phyloP scores from a whole-genome alignment of 306 rosid genomes.

The Benincasa hispida region DNA sequence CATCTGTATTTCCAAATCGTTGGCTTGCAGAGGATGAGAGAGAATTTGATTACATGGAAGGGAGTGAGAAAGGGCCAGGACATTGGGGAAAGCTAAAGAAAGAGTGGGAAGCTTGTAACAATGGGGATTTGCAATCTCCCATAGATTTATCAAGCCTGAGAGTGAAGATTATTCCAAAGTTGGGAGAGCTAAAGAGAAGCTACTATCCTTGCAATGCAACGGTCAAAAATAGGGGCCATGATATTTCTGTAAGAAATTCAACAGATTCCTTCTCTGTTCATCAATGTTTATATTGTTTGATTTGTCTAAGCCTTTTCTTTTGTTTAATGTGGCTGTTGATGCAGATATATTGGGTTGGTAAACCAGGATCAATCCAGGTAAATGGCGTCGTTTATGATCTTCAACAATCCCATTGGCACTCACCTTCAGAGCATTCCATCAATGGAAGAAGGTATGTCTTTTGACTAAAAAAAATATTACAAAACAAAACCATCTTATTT shows the following conservation, averaged over 20 bases:
- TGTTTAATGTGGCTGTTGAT: not conserved
- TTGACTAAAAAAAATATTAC: not conserved
- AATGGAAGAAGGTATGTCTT: conserved; percentile 37
- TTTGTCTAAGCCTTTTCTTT: not conserved
- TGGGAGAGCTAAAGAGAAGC: conserved; percentile 17
- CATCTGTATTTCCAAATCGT: not conserved
- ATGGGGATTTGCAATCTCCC: conserved; percentile 57
- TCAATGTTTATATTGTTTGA: not conserved
- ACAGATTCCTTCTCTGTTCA: not conserved
- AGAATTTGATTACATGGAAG: conserved; percentile 37
- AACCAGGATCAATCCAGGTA: conserved; percentile 40
- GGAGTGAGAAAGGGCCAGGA: conserved; percentile 37
- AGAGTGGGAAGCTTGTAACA: conserved; percentile 48
- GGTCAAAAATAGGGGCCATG: conserved; percentile 55
- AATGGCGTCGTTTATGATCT: conserved; percentile 45
- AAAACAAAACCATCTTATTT: not conserved
- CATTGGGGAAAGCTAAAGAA: conserved; percentile 44
- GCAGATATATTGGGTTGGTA: conserved; percentile 40
- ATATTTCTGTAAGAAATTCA: conserved; percentile 34
- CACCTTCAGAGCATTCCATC: conserved; percentile 69
- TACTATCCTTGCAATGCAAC: conserved; percentile 39
- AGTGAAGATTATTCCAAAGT: conserved; percentile 22
- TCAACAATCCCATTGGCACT: conserved; percentile 63
- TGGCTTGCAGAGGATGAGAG: conserved; percentile 42
- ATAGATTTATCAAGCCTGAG: conserved; percentile 36